Evolutionary conservation across 2,329 filamentous ascomycete species (phyloP).

Genomic region (Aureobasidium sp.): DNA sequence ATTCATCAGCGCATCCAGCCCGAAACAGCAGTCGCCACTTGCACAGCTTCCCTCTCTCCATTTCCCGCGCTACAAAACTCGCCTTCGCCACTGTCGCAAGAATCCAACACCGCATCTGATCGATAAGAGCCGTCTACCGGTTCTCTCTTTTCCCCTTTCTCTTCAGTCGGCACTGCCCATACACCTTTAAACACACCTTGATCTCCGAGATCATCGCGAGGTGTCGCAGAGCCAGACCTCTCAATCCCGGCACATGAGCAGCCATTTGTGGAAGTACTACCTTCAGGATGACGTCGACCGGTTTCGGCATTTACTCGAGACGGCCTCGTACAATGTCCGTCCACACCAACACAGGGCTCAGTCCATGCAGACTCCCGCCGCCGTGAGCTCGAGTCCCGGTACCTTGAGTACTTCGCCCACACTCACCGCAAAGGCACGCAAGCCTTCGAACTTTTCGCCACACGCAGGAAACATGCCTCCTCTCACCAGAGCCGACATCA

Average conservation of each 20-base stretch:
- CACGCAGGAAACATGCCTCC: slow-evolving; percentile 34
- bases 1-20: not conserved
- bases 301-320: slow-evolving; percentile 82
- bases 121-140: not conserved
- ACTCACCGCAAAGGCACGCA: slow-evolving; percentile 30
- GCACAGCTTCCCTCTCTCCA: not conserved
- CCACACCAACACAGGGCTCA: slow-evolving; percentile 1
- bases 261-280: slow-evolving; percentile 92
- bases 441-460: slow-evolving; percentile 28
- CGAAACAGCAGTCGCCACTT: slow-evolving; percentile 11
- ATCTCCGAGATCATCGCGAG: slow-evolving; percentile 84
- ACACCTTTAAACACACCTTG: slow-evolving; percentile 90
- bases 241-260: slow-evolving; percentile 68
- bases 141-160: not conserved
- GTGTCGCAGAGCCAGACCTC: slow-evolving; percentile 51
- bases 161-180: slow-evolving; percentile 42
- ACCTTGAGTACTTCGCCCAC: slow-evolving; percentile 42
- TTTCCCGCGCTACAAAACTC: not conserved
- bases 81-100: not conserved
- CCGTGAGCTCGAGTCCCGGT: slow-evolving; percentile 37
- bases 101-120: not conserved
- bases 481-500: slow-evolving; percentile 63
- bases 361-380: slow-evolving; percentile 23
- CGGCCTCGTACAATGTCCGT: slow-evolving; percentile 53
- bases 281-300: slow-evolving; percentile 95